These are phyloP conservation scores for Avena eriantha DNA, from an alignment of 176 grass and related monocot species.

Conservation along the genomic window DNA sequence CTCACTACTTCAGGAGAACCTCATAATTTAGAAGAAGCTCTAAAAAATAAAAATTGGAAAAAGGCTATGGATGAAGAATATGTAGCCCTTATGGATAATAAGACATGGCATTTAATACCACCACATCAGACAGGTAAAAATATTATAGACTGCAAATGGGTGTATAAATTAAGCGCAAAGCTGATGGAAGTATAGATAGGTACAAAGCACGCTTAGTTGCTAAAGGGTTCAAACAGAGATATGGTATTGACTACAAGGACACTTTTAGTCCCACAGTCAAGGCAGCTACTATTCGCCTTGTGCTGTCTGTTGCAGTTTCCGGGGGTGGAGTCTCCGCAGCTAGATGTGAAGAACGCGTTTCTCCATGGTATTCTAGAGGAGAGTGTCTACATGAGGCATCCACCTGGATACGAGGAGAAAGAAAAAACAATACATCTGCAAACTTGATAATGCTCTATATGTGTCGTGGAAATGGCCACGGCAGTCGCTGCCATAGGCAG, in stretches of 20 bases:
- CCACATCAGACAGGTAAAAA: neutral
- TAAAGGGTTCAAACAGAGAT: neutral
- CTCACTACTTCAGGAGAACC: neutral
- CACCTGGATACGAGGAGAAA: neutral
- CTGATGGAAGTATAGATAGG: slow-evolving; percentile 6
- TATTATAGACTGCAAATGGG: neutral
- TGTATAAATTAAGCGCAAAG: neutral
- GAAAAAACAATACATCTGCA: neutral
- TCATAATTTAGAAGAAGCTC: neutral
- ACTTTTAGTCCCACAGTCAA: slow-evolving; percentile 14
- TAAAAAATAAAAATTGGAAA: neutral
- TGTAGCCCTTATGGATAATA: neutral
- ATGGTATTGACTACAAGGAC: slow-evolving; percentile 19
- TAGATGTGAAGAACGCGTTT: neutral
- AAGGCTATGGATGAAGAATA: slow-evolving; percentile 5
- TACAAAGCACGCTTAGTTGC: neutral
- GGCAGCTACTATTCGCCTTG: neutral
- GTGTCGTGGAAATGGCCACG: too few relatives aligned
- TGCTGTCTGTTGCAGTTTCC: neutral
- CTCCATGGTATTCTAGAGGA: neutral
- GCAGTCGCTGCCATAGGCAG: too few relatives aligned
- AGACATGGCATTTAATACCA: neutral
- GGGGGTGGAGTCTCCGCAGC: neutral
- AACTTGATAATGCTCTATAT: neutral
- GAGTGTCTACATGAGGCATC: neutral